phyloP scores from a whole-genome alignment of 345 rosid species.

The Citrus australasica region DNA sequence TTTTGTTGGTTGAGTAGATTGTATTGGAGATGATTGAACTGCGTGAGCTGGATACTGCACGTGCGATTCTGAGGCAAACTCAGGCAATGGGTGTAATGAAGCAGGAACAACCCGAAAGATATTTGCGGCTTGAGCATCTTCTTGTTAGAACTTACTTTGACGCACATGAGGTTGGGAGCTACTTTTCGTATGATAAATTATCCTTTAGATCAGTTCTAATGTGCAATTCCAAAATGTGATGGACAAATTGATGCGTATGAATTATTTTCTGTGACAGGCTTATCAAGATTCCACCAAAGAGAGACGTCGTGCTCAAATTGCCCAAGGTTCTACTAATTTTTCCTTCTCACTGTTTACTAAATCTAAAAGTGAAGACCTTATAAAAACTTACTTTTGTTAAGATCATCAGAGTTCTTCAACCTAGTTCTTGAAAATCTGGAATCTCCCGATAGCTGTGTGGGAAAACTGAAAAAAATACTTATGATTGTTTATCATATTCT shows the following conservation, averaged over 20 bases:
- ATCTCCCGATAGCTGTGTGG: neutral
- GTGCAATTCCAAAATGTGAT: neutral
- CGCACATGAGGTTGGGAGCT: conserved; percentile 76
- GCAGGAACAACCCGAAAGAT: conserved; percentile 98
- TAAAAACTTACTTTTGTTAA: neutral
- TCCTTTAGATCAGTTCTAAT: neutral
- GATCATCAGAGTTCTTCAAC: neutral
- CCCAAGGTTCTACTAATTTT: conserved; percentile 63
- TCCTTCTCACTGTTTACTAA: neutral
- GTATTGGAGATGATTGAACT: conserved; percentile 98
- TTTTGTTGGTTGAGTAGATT: conserved; percentile 47
- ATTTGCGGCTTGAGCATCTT: conserved; percentile 90
- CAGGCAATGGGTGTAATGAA: conserved; percentile 99
- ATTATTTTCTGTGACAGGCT: conserved; percentile 45
- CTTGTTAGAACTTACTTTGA: conserved; percentile 94
- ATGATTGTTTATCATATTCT: neutral
- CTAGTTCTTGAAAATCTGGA: neutral
- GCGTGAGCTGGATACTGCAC: conserved; percentile 90
- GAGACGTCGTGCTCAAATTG: conserved; percentile 86
- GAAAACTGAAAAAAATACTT: neutral
- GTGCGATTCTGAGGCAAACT: conserved; percentile 93
- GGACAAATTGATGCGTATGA: neutral
- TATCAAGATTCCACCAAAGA: conserved; percentile 95
- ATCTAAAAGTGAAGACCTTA: neutral
- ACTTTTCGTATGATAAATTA: neutral